Percentiles rank a stretch among this genome's conserved stretches.
Conservation (phyloP, 2,329 filamentous ascomycete species). For the Lojkania enalia region DNA sequence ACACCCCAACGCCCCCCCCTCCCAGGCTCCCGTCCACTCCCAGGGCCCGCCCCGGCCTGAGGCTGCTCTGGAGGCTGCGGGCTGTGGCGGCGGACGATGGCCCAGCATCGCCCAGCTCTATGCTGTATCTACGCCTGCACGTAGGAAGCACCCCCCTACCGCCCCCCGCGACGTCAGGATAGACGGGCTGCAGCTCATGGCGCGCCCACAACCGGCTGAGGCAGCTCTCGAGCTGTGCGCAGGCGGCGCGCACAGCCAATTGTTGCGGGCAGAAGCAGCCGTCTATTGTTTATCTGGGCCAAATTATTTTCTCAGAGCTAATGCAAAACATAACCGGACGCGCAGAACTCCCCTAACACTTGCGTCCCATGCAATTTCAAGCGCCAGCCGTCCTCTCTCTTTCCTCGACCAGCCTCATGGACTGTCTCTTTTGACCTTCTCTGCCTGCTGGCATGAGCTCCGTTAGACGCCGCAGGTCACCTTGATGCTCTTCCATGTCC, state of each 20-base stretch:
- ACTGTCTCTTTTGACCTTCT: constrained; percentile 20
- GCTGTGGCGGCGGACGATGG: neutral
- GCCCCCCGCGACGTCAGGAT: constrained; percentile 1
- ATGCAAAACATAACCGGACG: constrained; percentile 21
- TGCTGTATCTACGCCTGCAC: neutral
- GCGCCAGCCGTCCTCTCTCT: constrained; percentile 14
- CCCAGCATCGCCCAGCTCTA: neutral
- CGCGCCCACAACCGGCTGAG: constrained; percentile 2
- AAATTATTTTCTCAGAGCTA: constrained; percentile 17
- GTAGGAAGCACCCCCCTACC: too few relatives aligned
- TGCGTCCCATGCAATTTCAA: constrained; percentile 23
- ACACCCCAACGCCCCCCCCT: too few relatives aligned
- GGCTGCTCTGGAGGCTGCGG: too few relatives aligned
- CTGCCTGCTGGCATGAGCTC: constrained; percentile 24
- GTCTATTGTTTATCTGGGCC: constrained; percentile 10
- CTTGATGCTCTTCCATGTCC: constrained; percentile 22
- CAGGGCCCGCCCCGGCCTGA: neutral
- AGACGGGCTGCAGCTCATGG: constrained; percentile 7
- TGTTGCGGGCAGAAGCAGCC: constrained; percentile 4
- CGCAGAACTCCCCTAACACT: constrained; percentile 18
- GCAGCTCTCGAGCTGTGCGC: constrained; percentile 1
- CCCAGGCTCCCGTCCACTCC: neutral
- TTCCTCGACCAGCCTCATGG: constrained; percentile 22
- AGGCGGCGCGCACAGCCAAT: constrained; percentile 3
- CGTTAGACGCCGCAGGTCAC: constrained; percentile 9